phyloP scores from a whole-genome alignment of 768 basidiomycete species.

The Pulveroboletus sp. region DNA sequence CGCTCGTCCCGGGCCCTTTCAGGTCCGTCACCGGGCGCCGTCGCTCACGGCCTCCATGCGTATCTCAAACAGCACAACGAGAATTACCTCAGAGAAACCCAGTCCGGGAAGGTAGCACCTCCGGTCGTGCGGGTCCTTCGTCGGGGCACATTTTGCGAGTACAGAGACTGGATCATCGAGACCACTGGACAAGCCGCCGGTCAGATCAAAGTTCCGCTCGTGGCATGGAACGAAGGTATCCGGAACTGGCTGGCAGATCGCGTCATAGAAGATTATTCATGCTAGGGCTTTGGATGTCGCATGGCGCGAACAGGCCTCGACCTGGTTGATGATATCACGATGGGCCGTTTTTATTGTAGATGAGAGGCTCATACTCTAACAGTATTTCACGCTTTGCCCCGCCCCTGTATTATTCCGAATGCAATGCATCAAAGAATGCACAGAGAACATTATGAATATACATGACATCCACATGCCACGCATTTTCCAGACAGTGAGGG shows the following conservation, averaged over 20 bases:
- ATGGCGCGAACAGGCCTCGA: no score
- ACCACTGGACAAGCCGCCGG: constrained; percentile 14
- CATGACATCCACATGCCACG: no score
- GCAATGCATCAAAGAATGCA: no score
- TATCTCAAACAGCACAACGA: constrained; percentile 12
- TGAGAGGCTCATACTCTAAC: no score
- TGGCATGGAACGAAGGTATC: constrained; percentile 13
- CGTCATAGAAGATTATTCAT: constrained; percentile 11
- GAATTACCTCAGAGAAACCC: constrained; percentile 15
- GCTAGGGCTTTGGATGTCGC: background rate
- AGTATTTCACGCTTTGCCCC: no score
- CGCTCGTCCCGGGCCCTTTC: no score
- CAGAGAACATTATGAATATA: no score
- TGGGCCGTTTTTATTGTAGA: no score
- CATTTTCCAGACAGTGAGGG: no score
- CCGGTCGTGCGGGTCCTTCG: constrained; percentile 17
- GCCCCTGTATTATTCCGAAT: no score
- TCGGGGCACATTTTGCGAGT: constrained; percentile 20
- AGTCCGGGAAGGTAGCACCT: constrained; percentile 1
- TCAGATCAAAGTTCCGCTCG: constrained; percentile 20
- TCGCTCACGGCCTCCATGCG: constrained; percentile 4
- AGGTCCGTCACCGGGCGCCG: constrained; percentile 1
- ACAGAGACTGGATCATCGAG: constrained; percentile 18
- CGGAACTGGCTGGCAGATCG: constrained; percentile 15
- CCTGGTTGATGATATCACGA: no score